Conservation (phyloP, 192 early-diverging fungal species). For the Mortierella claussenii region DNA sequence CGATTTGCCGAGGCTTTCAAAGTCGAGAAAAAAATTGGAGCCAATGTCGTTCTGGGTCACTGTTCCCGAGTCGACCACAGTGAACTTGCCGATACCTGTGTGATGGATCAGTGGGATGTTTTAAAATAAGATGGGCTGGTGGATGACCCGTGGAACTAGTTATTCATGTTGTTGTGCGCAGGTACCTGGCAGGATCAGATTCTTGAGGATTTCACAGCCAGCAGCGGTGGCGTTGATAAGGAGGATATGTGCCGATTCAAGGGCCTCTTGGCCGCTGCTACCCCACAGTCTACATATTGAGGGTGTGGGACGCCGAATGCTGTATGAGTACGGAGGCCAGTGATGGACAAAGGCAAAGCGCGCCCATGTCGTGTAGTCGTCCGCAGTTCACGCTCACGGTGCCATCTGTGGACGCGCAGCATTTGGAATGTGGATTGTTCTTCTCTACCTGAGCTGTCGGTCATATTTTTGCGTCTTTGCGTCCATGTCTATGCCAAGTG, state of each 20-base stretch:
- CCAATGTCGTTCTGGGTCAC: slow-evolving; percentile 79
- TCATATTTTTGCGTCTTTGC: slow-evolving; percentile 87
- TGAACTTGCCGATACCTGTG: slow-evolving; percentile 89
- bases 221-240: slow-evolving; percentile 86
- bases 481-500: slow-evolving; percentile 38
- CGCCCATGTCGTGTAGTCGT: too few relatives aligned
- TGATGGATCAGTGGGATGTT: background rate
- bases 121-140: background rate
- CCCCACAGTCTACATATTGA: slow-evolving; percentile 87
- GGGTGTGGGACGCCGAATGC: background rate
- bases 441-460: slow-evolving; percentile 79
- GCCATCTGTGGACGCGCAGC: background rate
- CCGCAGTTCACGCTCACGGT: slow-evolving; percentile 21
- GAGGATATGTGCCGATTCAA: slow-evolving; percentile 86
- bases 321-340: background rate
- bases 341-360: too few relatives aligned
- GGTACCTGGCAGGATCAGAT: slow-evolving; percentile 93
- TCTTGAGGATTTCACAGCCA: slow-evolving; percentile 93
- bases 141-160: background rate
- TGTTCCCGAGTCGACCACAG: slow-evolving; percentile 78
- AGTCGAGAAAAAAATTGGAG: slow-evolving; percentile 93
- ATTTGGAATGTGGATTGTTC: background rate
- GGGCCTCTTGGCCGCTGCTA: slow-evolving; percentile 85
- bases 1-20: slow-evolving; percentile 67
- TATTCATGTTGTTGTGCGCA: background rate